Base-by-base conservation (phyloP, 257 asterid species). In the Solanum stenotomum region DNA sequence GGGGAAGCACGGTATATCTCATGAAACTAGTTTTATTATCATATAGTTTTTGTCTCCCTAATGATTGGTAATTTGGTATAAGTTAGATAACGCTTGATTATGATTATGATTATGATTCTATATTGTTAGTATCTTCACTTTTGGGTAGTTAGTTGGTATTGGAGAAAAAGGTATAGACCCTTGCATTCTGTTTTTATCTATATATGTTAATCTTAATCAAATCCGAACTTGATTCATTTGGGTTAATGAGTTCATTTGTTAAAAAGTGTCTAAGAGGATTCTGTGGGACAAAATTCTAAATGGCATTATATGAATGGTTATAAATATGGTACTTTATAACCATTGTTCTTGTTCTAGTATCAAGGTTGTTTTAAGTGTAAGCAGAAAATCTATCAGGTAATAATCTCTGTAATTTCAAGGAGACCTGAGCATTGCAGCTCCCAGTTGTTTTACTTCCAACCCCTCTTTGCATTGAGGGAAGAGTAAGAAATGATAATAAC, bases 1-100 rank as follows among this genome's bases (percentile, higher is more conserved):
- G 99, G 99, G 98, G 98, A 88, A 97, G 99, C 94, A 93, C 98
- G 99, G 99, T 97, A 97, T 91, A 23, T 6, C 77, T 59, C 33
- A 49, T 27, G 9, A 40, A 85, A 61, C 88, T 85, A 38, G 49
- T 34, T 74, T 67, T 5, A 14, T 65, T 49, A 61, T 38, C 15
- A 44, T 79, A 79, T 27, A 1, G 0, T 4, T 14, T 68, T 12
- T 22, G 38, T 31, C 2, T 67, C 13, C 5, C 16, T n/a, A 16
- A 35, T 87, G 34, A 42, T 79, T 61, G 65, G 18, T 40, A 15
- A 65, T 44, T 5, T 65, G 88, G 35, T 4, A 49, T 23, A 70
- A 27, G 82, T 40, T 29, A 9, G 12, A 49, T 18, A 31, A 29
- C 1, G 11, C 37, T 2, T 49, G 67, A 2, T 40, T 40, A 0